phyloP scores from a whole-genome alignment of 495 filamentous ascomycete species.

The Viridothelium virens region DNA sequence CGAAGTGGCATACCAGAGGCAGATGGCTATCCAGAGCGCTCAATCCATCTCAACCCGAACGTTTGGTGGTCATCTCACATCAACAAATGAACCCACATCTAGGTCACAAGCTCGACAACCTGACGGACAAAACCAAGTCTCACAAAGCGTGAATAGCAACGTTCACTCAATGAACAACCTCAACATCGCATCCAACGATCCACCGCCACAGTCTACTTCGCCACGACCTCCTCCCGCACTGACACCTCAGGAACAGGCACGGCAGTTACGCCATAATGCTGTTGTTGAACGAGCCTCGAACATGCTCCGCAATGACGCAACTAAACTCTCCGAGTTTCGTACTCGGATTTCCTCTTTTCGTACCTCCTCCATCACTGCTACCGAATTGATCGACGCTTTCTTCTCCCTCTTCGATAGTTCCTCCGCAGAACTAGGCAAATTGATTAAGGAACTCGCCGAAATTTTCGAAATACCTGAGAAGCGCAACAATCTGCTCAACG shows the following conservation, averaged over 20 bases:
- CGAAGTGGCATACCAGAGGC: slow-evolving; percentile 85
- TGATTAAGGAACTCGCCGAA: slow-evolving; percentile 87
- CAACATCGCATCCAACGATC: slow-evolving; percentile 8
- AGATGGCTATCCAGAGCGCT: slow-evolving; percentile 81
- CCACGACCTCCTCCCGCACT: slow-evolving; percentile 29
- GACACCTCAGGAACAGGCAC: slow-evolving; percentile 70
- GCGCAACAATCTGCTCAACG: slow-evolving; percentile 59
- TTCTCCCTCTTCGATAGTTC: slow-evolving; percentile 75
- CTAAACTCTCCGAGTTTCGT: slow-evolving; percentile 71
- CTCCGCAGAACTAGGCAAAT: slow-evolving; percentile 70
- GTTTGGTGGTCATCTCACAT: slow-evolving; percentile 73
- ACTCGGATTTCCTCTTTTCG: slow-evolving; percentile 67
- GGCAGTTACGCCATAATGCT: slow-evolving; percentile 62
- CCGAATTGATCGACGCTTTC: slow-evolving; percentile 72
- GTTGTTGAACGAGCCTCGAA: slow-evolving; percentile 79
- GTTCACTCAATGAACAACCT: neutral
- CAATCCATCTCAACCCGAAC: slow-evolving; percentile 69
- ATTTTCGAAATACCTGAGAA: slow-evolving; percentile 80
- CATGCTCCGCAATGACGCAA: slow-evolving; percentile 63
- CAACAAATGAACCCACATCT: slow-evolving; percentile 33
- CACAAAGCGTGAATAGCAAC: neutral
- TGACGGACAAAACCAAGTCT: neutral
- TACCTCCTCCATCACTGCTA: slow-evolving; percentile 54
- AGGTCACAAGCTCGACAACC: neutral
- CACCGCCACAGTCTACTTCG: slow-evolving; percentile 10